Evolutionary conservation across 768 basidiomycete genomes (phyloP).

Genomic region (Termitomyces sp.): DNA sequence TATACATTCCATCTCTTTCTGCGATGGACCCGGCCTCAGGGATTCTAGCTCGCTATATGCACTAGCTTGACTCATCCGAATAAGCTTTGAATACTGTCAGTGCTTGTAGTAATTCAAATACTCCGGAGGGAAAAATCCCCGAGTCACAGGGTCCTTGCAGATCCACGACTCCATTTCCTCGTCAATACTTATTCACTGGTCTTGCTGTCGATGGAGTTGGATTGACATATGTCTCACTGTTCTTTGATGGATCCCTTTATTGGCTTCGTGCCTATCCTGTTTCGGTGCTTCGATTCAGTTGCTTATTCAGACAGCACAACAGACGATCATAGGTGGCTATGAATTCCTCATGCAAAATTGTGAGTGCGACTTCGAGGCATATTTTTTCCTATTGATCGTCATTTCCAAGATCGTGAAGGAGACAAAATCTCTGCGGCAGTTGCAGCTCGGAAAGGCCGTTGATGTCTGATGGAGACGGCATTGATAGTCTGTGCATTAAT

Average conservation of each 20-base stretch:
- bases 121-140: too few relatives aligned
- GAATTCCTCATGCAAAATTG: slow-evolving; percentile 58
- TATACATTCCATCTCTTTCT: too few relatives aligned
- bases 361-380: slow-evolving; percentile 11
- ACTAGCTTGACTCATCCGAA: too few relatives aligned
- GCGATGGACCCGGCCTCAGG: neutral
- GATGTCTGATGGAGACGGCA: slow-evolving; percentile 81
- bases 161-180: too few relatives aligned
- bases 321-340: slow-evolving; percentile 37
- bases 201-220: neutral
- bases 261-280: neutral
- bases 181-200: neutral
- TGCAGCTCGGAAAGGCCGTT: slow-evolving; percentile 87
- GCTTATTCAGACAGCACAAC: neutral
- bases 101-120: too few relatives aligned
- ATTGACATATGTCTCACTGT: neutral
- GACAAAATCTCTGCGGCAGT: slow-evolving; percentile 80
- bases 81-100: neutral
- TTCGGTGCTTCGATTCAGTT: neutral
- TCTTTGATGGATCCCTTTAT: neutral
- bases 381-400: neutral
- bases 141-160: too few relatives aligned
- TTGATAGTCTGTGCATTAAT: slow-evolving; percentile 60
- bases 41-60: neutral
- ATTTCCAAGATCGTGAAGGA: slow-evolving; percentile 34